Conservation (phyloP, 2,329 filamentous ascomycete species). For the Fusarium austroafricanum region DNA sequence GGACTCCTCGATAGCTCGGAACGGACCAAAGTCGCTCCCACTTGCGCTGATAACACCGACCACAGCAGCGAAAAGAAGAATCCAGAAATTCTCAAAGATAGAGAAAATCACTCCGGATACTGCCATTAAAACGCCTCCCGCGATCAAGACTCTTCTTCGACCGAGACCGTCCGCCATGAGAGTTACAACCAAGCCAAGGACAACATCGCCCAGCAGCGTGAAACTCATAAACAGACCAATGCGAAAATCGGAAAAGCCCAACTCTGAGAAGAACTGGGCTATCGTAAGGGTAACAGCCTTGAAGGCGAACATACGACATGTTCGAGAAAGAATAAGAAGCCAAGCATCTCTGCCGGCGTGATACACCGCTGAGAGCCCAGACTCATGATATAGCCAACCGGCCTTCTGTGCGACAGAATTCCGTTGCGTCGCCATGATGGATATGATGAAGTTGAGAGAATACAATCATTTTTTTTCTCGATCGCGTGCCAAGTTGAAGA, state of each 20-base stretch:
- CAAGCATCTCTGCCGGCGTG: constrained; percentile 54
- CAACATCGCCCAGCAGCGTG: constrained; percentile 70
- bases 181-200: constrained; percentile 67
- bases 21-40: constrained; percentile 75
- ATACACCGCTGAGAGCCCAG: constrained; percentile 61
- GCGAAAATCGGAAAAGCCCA: constrained; percentile 66
- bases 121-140: constrained; percentile 68
- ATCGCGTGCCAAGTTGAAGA: constrained; percentile 8
- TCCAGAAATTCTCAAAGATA: constrained; percentile 67
- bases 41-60: constrained; percentile 71
- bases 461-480: neutral
- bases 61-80: constrained; percentile 67
- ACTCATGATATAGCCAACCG: constrained; percentile 56
- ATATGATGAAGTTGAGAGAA: neutral
- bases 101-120: constrained; percentile 66
- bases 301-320: constrained; percentile 71
- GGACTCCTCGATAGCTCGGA: constrained; percentile 74
- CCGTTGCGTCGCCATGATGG: constrained; percentile 13
- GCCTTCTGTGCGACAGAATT: constrained; percentile 27
- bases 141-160: constrained; percentile 63
- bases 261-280: constrained; percentile 68
- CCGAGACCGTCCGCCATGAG: constrained; percentile 70
- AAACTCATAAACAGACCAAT: constrained; percentile 75
- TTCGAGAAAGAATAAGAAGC: constrained; percentile 51
- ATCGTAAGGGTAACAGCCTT: constrained; percentile 70